Conservation (phyloP, 2,329 filamentous ascomycete species). For the Fusarium protoensiforme region DNA sequence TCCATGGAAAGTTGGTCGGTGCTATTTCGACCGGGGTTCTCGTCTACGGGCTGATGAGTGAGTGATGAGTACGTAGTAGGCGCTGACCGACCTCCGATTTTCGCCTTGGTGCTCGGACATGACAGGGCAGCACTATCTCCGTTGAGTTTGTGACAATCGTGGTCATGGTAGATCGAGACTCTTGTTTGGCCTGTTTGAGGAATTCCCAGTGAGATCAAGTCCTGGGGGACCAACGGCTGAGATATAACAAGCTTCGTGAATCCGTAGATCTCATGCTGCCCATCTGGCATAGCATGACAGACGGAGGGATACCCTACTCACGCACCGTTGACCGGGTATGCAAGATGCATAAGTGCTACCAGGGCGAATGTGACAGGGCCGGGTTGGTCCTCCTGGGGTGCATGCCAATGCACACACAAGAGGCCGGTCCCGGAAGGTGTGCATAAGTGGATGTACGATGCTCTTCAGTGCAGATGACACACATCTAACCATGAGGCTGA, state of each 20-base stretch:
- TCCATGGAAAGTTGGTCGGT: constrained; percentile 13
- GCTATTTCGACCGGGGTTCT: constrained; percentile 23
- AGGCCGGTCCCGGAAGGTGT: constrained; percentile 27
- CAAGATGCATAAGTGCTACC: constrained; percentile 42
- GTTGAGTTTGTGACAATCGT: background rate
- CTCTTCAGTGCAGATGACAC: constrained; percentile 30
- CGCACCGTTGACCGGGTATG: constrained; percentile 42
- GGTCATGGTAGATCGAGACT: background rate
- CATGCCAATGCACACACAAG: constrained; percentile 36
- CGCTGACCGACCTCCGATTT: constrained; percentile 10
- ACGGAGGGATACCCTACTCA: constrained; percentile 31
- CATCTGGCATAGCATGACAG: constrained; percentile 38
- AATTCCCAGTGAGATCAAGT: background rate
- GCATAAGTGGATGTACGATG: constrained; percentile 36
- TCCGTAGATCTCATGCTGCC: constrained; percentile 41
- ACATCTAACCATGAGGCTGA: constrained; percentile 33
- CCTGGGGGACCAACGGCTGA: background rate
- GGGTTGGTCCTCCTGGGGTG: constrained; percentile 35
- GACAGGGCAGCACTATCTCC: constrained; percentile 4
- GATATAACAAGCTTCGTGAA: constrained; percentile 26
- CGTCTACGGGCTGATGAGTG: constrained; percentile 8
- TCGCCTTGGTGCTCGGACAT: constrained; percentile 17
- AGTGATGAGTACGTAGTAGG: background rate
- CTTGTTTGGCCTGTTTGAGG: background rate
- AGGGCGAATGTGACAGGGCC: constrained; percentile 35